A percentile compares a stretch with the other conserved stretches of the same genome.
These are phyloP conservation scores for Neurospora sp. DNA, from an alignment of 495 filamentous ascomycete genomes.

Conservation along the genomic window DNA sequence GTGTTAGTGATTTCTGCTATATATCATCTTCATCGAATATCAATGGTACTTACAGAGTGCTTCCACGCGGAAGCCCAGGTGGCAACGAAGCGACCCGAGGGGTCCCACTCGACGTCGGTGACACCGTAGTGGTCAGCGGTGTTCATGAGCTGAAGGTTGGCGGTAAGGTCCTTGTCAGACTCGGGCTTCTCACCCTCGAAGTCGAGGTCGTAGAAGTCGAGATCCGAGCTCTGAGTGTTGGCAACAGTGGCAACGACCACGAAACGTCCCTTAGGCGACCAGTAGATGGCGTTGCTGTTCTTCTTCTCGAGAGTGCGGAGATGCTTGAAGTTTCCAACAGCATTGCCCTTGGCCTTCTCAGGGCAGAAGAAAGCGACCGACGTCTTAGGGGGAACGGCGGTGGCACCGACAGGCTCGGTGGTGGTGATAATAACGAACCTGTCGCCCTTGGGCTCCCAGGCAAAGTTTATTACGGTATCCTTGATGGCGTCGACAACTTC, in stretches of 20 bases:
- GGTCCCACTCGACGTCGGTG: slow-evolving; percentile 96
- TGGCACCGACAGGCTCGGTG: slow-evolving; percentile 65
- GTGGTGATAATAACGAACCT: slow-evolving; percentile 96
- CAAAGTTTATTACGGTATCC: slow-evolving; percentile 97
- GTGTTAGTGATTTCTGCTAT: slow-evolving; percentile 26
- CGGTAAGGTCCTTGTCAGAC: slow-evolving; percentile 84
- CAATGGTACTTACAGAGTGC: slow-evolving; percentile 59
- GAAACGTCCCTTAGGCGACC: slow-evolving; percentile 95
- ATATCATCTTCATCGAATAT: background rate
- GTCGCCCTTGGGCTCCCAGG: slow-evolving; percentile 96
- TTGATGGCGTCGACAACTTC: slow-evolving; percentile 96
- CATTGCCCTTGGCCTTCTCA: slow-evolving; percentile 72
- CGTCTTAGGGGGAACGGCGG: slow-evolving; percentile 84
- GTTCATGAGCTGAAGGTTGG: slow-evolving; percentile 88
- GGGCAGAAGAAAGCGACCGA: slow-evolving; percentile 92
- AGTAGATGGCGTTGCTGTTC: slow-evolving; percentile 98
- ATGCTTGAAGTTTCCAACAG: slow-evolving; percentile 87
- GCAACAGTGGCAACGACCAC: slow-evolving; percentile 86
- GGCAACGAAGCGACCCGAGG: slow-evolving; percentile 86
- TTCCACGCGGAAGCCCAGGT: slow-evolving; percentile 91
- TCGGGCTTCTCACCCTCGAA: slow-evolving; percentile 95
- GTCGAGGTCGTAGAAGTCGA: slow-evolving; percentile 96
- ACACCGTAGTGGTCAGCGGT: slow-evolving; percentile 92
- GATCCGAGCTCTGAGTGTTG: slow-evolving; percentile 83
- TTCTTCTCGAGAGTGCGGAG: slow-evolving; percentile 93